phyloP scores from a whole-genome alignment of 768 basidiomycete genomes.

The Tylopilus sp. region DNA sequence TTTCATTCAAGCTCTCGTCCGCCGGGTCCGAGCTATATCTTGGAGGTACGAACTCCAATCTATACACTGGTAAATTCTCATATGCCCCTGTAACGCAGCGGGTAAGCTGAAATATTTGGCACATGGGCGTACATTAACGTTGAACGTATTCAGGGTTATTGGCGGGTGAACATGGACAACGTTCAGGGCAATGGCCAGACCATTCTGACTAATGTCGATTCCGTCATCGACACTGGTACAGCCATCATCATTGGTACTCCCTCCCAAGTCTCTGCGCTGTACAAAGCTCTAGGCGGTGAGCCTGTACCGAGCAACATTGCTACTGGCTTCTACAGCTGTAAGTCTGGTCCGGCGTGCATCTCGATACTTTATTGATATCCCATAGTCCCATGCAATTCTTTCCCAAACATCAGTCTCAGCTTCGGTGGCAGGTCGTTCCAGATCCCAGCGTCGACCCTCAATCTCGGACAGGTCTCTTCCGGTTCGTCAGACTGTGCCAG shows the following conservation, averaged over 20 bases:
- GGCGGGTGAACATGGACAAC: too few relatives aligned
- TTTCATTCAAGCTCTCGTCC: too few relatives aligned
- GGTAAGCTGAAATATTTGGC: constrained; percentile 8
- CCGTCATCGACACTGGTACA: too few relatives aligned
- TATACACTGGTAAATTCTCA: too few relatives aligned
- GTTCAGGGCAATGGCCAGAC: too few relatives aligned
- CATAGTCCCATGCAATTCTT: too few relatives aligned
- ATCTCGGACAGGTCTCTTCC: too few relatives aligned
- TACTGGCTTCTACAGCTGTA: constrained; percentile 33
- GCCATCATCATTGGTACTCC: constrained; percentile 5
- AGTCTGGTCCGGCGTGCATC: constrained; percentile 1
- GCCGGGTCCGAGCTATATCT: too few relatives aligned
- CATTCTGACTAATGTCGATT: too few relatives aligned
- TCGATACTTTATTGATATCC: background rate
- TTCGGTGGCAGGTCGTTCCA: constrained; percentile 34
- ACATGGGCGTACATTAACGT: background rate
- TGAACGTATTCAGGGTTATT: constrained; percentile 8
- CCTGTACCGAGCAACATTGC: constrained; percentile 7
- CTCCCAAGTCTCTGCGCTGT: too few relatives aligned
- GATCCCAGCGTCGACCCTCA: constrained; percentile 26
- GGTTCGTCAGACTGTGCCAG: constrained; percentile 34
- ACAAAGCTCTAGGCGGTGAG: constrained; percentile 3
- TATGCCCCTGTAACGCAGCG: constrained; percentile 27
- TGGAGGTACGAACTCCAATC: too few relatives aligned
- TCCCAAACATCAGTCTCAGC: too few relatives aligned